Evolutionary conservation across 1,139 yeast species (phyloP), one percentile per base, ranked within the genome.

Genomic region (Pneumocystis carinii): DNA sequence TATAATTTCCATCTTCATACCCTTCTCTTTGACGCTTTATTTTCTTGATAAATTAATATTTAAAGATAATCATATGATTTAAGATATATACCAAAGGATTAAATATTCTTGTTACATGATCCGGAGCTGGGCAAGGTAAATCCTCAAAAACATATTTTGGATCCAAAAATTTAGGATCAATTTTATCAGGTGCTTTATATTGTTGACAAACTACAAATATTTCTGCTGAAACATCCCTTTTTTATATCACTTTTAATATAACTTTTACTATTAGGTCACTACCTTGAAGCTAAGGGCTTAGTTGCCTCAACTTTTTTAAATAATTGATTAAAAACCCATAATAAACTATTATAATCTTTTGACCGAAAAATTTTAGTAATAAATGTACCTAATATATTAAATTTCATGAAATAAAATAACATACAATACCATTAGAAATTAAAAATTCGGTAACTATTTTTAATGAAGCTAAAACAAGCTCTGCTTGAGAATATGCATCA

Each of bases 401-500:
- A 57, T 57, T 39, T 14, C 29, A 57, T 8, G 15, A 0, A 39
- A 57, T 8, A 27, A 39, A 27, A 6, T 19, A 4, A 53, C 37
- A 24, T 14, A 24, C 6, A 24, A 48, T 19, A 57, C 59, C 59
- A 62, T 96, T 96, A 15, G 87, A 87, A 38, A 81, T 79, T 71
- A 94, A 79, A 74, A 92, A 90, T 75, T 94, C 98, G n/a, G 86
- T 96, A 0, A 98, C 98, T 68, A 92, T 80, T 73, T 86, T 90
- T 70, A 94, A 79, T 41, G 97, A 95, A 77, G 90, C 96, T 69
- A 92, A 78, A 41, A 96, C 94, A 71, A 92, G 83, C 73, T 92
- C 97, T 27, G 97, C 89, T 77, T 92, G 99, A 1, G 97, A 89
- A 76, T 88, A 94, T 1, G 98, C 98, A 83, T 92, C 99, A 75